These are phyloP conservation scores for Heterobasidion parviporum DNA, from an alignment of 1,284 basidiomycete genomes.

Conservation along the genomic window DNA sequence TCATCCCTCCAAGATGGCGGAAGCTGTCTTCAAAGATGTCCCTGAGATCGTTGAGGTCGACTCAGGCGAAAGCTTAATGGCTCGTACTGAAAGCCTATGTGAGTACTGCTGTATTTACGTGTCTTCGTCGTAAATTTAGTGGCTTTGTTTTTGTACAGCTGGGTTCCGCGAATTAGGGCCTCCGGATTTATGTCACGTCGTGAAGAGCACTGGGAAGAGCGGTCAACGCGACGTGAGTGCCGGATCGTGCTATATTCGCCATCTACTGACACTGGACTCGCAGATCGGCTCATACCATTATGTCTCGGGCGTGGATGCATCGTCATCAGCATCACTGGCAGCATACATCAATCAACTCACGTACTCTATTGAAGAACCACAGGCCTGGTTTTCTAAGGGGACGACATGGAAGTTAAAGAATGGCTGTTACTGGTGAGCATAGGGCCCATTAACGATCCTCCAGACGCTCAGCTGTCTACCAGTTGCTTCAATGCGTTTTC, in stretches of 20 bases:
- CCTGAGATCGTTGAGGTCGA: constrained; percentile 76
- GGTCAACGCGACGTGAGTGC: constrained; percentile 77
- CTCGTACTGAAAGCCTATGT: constrained; percentile 91
- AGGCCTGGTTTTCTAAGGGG: constrained; percentile 89
- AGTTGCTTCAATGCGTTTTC: constrained; percentile 99
- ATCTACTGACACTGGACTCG: constrained; percentile 5
- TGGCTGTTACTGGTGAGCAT: constrained; percentile 85
- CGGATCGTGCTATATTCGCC: constrained; percentile 1
- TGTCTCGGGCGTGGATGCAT: constrained; percentile 94
- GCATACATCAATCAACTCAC: constrained; percentile 98
- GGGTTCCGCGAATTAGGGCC: constrained; percentile 96
- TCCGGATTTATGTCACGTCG: constrained; percentile 93
- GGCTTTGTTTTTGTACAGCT: constrained; percentile 38
- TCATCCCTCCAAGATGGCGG: constrained; percentile 21
- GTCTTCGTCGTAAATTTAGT: constrained; percentile 6
- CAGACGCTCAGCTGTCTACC: not conserved
- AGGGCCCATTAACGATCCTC: not conserved
- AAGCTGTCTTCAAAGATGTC: constrained; percentile 43
- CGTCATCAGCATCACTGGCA: constrained; percentile 93
- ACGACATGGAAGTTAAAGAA: constrained; percentile 88
- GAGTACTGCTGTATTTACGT: constrained; percentile 79
- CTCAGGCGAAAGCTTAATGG: constrained; percentile 82
- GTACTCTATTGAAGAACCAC: constrained; percentile 87
- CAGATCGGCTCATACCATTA: constrained; percentile 93
- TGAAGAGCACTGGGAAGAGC: constrained; percentile 83